phyloP scores from a whole-genome alignment of 2,329 filamentous ascomycete species.

The Ophiosphaerella herpotricha region DNA sequence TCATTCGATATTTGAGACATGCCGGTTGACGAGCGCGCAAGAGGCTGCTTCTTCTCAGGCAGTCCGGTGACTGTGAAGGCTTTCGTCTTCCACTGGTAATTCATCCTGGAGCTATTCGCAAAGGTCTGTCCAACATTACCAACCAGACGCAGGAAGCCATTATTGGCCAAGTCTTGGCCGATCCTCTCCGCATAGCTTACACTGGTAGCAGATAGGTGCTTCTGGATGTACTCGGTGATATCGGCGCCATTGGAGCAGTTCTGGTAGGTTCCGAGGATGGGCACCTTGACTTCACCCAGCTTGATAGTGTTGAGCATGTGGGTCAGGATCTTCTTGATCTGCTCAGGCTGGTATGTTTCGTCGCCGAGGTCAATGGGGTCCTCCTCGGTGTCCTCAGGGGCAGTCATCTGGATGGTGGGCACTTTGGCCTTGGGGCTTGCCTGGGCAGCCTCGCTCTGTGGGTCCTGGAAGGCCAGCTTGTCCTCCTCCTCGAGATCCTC shows the following conservation, averaged over 20 bases:
- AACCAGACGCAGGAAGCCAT: constrained; percentile 86
- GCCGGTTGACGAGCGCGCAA: constrained; percentile 75
- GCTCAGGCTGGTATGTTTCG: constrained; percentile 79
- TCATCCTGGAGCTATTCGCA: constrained; percentile 95
- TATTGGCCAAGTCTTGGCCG: constrained; percentile 85
- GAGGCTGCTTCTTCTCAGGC: constrained; percentile 79
- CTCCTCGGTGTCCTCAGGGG: constrained; percentile 69
- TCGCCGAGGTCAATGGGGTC: constrained; percentile 90
- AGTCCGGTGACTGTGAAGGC: constrained; percentile 86
- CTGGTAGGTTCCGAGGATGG: constrained; percentile 90
- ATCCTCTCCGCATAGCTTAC: constrained; percentile 92
- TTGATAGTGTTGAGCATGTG: constrained; percentile 88
- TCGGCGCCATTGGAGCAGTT: constrained; percentile 92
- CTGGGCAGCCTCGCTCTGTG: constrained; percentile 57
- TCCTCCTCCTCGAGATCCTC: constrained; percentile 98
- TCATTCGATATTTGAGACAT: constrained; percentile 52
- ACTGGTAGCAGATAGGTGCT: constrained; percentile 79
- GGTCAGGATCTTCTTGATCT: constrained; percentile 85
- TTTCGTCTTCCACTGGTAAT: constrained; percentile 95
- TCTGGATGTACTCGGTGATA: constrained; percentile 94
- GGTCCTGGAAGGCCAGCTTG: constrained; percentile 94
- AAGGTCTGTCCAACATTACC: constrained; percentile 95
- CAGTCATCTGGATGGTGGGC: constrained; percentile 86
- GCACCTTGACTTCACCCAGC: constrained; percentile 89
- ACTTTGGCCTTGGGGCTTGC: constrained; percentile 63